phyloP scores from a whole-genome alignment of 495 filamentous ascomycete species.

The Penicillium canescens region DNA sequence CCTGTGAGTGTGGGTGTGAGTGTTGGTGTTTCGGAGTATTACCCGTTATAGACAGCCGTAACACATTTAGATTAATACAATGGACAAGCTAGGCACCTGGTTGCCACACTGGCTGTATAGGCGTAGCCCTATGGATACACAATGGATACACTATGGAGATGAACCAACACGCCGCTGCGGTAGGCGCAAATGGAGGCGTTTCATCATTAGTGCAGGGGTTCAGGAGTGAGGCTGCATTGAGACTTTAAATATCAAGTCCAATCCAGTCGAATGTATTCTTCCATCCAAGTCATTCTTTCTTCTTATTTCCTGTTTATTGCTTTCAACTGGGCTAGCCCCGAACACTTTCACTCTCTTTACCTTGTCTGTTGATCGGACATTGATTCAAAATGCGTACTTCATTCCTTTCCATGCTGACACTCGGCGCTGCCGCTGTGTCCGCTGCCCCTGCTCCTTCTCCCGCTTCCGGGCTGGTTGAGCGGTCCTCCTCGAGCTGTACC shows the following conservation, averaged over 20 bases:
- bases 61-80: background rate
- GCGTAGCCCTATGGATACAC: background rate
- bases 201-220: slow-evolving; percentile 1
- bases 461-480: slow-evolving; percentile 27
- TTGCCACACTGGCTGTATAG: no score
- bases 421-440: slow-evolving; percentile 21
- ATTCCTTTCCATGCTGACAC: slow-evolving; percentile 18
- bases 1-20: background rate
- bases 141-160: background rate
- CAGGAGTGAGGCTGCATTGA: background rate
- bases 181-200: background rate
- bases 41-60: background rate
- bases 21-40: slow-evolving; percentile 1
- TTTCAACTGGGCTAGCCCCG: background rate
- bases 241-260: slow-evolving; percentile 6
- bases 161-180: background rate
- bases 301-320: background rate
- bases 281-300: slow-evolving; percentile 4
- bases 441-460: slow-evolving; percentile 30
- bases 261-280: slow-evolving; percentile 2
- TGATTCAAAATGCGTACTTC: slow-evolving; percentile 20
- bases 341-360: slow-evolving; percentile 6
- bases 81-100: background rate
- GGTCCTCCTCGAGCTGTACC: slow-evolving; percentile 41
- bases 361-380: slow-evolving; percentile 20